Conservation (phyloP, 257 asterid genomes). For the Coffea eugenioides region DNA sequence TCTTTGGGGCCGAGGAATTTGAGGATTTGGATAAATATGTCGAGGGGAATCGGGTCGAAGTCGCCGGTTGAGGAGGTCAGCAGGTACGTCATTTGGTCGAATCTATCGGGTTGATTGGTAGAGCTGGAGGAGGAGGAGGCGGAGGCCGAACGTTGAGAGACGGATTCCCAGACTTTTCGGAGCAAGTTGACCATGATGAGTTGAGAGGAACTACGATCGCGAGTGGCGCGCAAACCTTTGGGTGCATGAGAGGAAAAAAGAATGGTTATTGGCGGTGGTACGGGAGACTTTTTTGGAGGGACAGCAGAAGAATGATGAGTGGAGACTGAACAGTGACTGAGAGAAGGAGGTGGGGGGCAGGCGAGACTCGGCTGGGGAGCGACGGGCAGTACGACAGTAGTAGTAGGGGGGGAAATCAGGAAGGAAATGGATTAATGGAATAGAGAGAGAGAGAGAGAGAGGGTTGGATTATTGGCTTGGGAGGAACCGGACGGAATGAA, state of each 20-base stretch:
- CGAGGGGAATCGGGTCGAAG: slow-evolving; percentile 78
- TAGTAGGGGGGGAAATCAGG: too few species aligned
- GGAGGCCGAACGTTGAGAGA: slow-evolving; percentile 45
- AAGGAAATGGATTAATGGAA: too few species aligned
- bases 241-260: background rate
- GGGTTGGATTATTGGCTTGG: too few species aligned
- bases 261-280: too few species aligned
- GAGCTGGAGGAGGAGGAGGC: slow-evolving; percentile 18
- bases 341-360: too few species aligned
- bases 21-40: slow-evolving; percentile 59
- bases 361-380: too few species aligned
- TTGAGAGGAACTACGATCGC: background rate
- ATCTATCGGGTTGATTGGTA: slow-evolving; percentile 36
- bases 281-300: too few species aligned
- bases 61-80: slow-evolving; percentile 71
- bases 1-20: slow-evolving; percentile 75
- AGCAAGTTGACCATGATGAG: slow-evolving; percentile 48
- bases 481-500: too few species aligned
- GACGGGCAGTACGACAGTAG: too few species aligned
- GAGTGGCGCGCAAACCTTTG: background rate
- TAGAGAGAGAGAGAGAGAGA: too few species aligned
- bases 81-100: slow-evolving; percentile 48
- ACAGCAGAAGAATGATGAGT: too few species aligned
- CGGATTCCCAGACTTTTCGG: slow-evolving; percentile 66
- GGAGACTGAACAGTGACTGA: too few species aligned